Percentiles rank a stretch among this genome's conserved stretches.
These are phyloP conservation scores for Melastoma candidum DNA, from an alignment of 441 rosid species.

Conservation along the genomic window DNA sequence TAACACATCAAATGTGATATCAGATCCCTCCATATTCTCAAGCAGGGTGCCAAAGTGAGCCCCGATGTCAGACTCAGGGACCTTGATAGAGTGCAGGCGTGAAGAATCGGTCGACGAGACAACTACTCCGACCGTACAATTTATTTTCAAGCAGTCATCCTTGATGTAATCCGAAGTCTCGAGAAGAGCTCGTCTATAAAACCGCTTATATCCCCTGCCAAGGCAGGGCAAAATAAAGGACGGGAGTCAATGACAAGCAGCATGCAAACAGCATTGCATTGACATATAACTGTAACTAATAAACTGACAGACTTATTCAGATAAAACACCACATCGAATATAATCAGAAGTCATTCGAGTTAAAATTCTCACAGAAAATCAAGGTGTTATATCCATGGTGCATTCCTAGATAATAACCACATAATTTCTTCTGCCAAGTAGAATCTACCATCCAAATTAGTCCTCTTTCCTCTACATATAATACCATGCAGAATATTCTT, in stretches of 20 bases:
- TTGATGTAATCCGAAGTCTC: slow-evolving; percentile 43
- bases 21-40: slow-evolving; percentile 37
- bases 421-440: too few relatives aligned
- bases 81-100: slow-evolving; percentile 27
- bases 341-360: too few relatives aligned
- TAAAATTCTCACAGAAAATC: too few relatives aligned
- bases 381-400: too few relatives aligned
- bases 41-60: slow-evolving; percentile 36
- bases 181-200: slow-evolving; percentile 36
- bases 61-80: slow-evolving; percentile 47
- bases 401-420: too few relatives aligned
- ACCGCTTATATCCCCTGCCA: slow-evolving; percentile 50
- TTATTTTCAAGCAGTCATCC: slow-evolving; percentile 46
- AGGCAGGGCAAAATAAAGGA: background rate
- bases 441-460: too few relatives aligned
- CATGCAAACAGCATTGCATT: background rate
- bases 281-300: background rate
- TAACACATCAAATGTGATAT: slow-evolving; percentile 33
- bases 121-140: slow-evolving; percentile 53
- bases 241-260: background rate
- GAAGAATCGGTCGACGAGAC: slow-evolving; percentile 33
- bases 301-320: too few relatives aligned
- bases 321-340: too few relatives aligned
- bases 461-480: too few relatives aligned
- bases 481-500: too few relatives aligned